Evolutionary conservation across 352 stramenopile species (phyloP).

Genomic region (Elongisporangium senticosum): DNA sequence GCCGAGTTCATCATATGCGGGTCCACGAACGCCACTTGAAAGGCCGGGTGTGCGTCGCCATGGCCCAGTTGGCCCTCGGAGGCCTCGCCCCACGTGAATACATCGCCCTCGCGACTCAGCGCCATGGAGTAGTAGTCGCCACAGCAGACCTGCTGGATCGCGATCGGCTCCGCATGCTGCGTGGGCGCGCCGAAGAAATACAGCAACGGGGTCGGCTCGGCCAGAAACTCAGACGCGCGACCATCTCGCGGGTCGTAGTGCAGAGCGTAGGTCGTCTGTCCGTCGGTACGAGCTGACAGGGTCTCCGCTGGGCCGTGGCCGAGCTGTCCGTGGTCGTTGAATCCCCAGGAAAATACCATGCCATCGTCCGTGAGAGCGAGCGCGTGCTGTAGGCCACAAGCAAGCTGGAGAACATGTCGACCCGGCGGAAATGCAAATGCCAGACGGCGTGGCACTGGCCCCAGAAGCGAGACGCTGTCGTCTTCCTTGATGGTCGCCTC

Average conservation of each 20-base stretch:
- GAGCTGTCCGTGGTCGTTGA: conserved; percentile 74
- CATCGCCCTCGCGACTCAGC: conserved; percentile 52
- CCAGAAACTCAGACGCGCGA: conserved; percentile 36
- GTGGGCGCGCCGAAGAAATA: conserved; percentile 54
- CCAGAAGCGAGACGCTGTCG: conserved; percentile 6
- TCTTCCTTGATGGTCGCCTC: conserved; percentile 1
- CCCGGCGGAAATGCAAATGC: conserved; percentile 18
- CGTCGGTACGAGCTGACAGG: conserved; percentile 34
- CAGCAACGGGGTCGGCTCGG: conserved; percentile 35
- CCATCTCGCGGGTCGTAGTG: conserved; percentile 54
- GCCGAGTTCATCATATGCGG: conserved; percentile 57
- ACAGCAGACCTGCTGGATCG: conserved; percentile 45
- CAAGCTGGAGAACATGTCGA: conserved; percentile 19
- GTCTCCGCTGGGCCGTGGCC: conserved; percentile 49
- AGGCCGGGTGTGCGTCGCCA: conserved; percentile 41
- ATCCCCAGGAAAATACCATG: conserved; percentile 70
- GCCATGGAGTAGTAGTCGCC: conserved; percentile 67
- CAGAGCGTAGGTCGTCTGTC: conserved; percentile 20
- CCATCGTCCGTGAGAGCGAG: conserved; percentile 43
- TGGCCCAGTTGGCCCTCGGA: conserved; percentile 70
- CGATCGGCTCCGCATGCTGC: conserved; percentile 63
- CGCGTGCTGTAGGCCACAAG: conserved; percentile 54
- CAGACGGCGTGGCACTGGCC: conserved; percentile 20
- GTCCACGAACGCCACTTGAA: conserved; percentile 63
- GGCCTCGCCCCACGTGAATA: conserved; percentile 73